A percentile compares a stretch with the other conserved stretches of the same genome.
Conservation (phyloP, 2,329 filamentous ascomycete species). For the Botrytis sinoallii region DNA sequence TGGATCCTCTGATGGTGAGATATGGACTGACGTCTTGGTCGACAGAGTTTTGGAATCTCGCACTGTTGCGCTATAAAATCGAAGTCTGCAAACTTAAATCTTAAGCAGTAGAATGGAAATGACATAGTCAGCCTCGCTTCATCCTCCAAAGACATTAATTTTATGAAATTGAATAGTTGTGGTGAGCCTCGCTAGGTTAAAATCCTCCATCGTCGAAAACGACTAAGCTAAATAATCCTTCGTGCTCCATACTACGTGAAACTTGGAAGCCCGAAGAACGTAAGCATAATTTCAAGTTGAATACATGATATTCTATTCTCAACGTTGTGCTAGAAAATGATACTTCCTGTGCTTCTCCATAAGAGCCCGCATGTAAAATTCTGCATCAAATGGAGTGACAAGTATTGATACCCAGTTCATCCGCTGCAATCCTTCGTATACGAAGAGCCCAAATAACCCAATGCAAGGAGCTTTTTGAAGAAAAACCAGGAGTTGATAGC, state of each 20-base stretch:
- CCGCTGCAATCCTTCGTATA: background rate
- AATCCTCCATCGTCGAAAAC: background rate
- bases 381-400: background rate
- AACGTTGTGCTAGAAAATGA: background rate
- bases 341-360: background rate
- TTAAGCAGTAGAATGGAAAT: background rate
- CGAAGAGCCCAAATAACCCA: background rate
- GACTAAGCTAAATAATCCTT: background rate
- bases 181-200: background rate
- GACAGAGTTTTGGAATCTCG: slow-evolving; percentile 5
- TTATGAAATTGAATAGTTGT: background rate
- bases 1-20: slow-evolving; percentile 18
- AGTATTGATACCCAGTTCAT: background rate
- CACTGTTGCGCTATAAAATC: background rate
- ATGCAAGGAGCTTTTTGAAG: background rate
- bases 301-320: background rate
- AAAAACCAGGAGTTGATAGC: background rate
- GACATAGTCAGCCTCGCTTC: background rate
- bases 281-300: background rate
- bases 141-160: background rate
- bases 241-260: background rate
- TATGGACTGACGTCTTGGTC: background rate
- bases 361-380: background rate
- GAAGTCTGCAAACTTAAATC: background rate
- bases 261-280: background rate